These are phyloP conservation scores for Diaporthe citrichinensis DNA, from an alignment of 2,329 filamentous ascomycete species.

Conservation along the genomic window DNA sequence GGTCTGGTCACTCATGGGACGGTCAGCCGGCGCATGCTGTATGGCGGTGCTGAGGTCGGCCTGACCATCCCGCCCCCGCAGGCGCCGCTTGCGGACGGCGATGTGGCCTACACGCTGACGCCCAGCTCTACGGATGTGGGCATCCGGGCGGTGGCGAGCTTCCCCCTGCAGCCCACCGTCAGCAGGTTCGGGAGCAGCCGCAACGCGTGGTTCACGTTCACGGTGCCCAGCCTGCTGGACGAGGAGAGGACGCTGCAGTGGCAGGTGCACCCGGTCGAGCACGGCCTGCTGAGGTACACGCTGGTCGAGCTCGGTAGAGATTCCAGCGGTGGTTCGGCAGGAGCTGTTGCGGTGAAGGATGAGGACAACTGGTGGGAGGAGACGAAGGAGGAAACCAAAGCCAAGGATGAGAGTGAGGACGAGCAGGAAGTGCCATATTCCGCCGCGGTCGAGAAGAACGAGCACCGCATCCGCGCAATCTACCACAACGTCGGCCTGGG, in stretches of 20 bases:
- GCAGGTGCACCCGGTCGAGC: constrained; percentile 42
- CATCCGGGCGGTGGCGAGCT: constrained; percentile 15
- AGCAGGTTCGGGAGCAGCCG: constrained; percentile 36
- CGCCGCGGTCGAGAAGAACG: neutral
- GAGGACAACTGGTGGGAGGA: constrained; percentile 33
- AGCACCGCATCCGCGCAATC: constrained; percentile 38
- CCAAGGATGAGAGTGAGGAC: neutral
- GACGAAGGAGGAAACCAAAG: neutral
- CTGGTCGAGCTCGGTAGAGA: constrained; percentile 33
- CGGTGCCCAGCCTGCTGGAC: constrained; percentile 36
- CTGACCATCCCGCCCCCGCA: constrained; percentile 32
- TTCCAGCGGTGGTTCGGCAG: neutral
- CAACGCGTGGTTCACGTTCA: constrained; percentile 42
- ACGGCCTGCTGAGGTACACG: constrained; percentile 40
- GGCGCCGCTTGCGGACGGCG: constrained; percentile 7
- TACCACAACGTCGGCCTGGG: constrained; percentile 42
- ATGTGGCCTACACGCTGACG: constrained; percentile 29
- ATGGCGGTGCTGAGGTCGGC: constrained; percentile 36
- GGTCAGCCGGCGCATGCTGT: constrained; percentile 33
- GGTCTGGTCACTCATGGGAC: constrained; percentile 23
- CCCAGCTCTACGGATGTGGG: constrained; percentile 28
- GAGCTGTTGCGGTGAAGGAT: neutral
- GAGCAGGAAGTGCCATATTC: constrained; percentile 7
- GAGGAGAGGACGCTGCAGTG: constrained; percentile 40
- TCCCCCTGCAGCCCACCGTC: constrained; percentile 30